phyloP scores from a whole-genome alignment of 2,329 filamentous ascomycete species.

The Metarhizium rileyi region DNA sequence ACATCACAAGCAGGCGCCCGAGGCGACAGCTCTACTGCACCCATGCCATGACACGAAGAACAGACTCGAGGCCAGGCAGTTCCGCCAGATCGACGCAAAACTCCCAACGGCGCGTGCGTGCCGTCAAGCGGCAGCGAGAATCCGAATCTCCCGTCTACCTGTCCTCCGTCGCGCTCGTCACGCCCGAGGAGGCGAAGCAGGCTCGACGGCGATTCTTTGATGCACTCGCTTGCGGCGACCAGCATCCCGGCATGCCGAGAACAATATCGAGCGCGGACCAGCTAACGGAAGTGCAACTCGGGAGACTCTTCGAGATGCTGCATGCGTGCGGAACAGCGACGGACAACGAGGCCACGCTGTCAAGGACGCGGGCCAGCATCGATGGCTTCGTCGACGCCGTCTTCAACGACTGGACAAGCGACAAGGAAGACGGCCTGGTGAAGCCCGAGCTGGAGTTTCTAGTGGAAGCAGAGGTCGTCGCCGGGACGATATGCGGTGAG shows the following conservation, averaged over 20 bases:
- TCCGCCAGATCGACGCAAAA: background rate
- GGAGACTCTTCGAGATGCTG: constrained; percentile 22
- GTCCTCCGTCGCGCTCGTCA: constrained; percentile 1
- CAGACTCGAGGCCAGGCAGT: background rate
- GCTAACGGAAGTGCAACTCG: constrained; percentile 18
- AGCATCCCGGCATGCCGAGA: constrained; percentile 9
- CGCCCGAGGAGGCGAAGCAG: constrained; percentile 1
- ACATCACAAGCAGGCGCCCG: background rate
- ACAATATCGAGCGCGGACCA: constrained; percentile 16
- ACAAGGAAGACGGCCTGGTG: constrained; percentile 1
- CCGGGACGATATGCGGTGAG: constrained; percentile 20
- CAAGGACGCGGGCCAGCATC: constrained; percentile 19
- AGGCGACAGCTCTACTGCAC: background rate
- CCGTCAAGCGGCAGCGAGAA: constrained; percentile 7
- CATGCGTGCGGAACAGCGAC: constrained; percentile 22
- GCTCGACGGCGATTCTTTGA: constrained; percentile 14
- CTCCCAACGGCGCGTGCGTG: constrained; percentile 1
- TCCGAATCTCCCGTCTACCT: constrained; percentile 12
- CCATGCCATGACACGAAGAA: background rate
- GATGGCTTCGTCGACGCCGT: constrained; percentile 22
- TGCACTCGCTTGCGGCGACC: constrained; percentile 14
- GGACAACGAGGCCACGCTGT: constrained; percentile 12
- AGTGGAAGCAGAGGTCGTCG: constrained; percentile 16
- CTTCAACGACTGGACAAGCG: constrained; percentile 18
- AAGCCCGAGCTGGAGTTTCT: constrained; percentile 20